Base-by-base conservation (phyloP, 1,284 basidiomycete genomes). In the Inonotus obliquus region DNA sequence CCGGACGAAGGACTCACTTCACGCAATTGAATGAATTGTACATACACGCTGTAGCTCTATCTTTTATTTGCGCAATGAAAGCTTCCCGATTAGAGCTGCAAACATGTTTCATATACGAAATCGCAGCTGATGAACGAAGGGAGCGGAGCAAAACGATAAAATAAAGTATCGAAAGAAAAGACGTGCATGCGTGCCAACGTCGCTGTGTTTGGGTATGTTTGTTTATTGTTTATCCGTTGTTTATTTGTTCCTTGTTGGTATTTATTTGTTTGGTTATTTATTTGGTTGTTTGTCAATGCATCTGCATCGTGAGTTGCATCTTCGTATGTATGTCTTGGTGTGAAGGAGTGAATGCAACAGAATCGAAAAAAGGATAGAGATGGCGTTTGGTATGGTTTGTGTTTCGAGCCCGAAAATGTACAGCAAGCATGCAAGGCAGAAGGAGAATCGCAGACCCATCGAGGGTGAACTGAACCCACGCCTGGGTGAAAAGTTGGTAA, bases 101-200 rank as follows among this genome's bases (percentile, higher is more conserved):
- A n/a, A n/a, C n/a, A n/a, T n/a, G n/a, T n/a, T n/a, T n/a, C n/a
- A n/a, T n/a, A n/a, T n/a, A n/a, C n/a, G 27, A 44, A 44, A 44
- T 14, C n/a, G 41, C 41, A n/a, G n/a, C 41, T 17, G 13, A 39
- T 13, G n/a, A 21, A n/a, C 7, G n/a, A 21, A n/a, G 2, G 41
- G 41, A 44, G 0, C 41, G 41, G 10, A 44, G n/a, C 17, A 21
- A 38, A 38, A 37, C 39, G n/a, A 10, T 11, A 4, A 32, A 32
- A 9, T 17, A 19, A 25, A 59, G 19, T 27, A 49, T 37, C 1
- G 11, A 39, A 19, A 45, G 13, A 13, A 48, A 48, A 32, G n/a
- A 23, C 10, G 13, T 59, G 29, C 47, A 35, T 45, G 58, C 49
- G 58, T 59, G 49, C 58, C 58, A 59, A 49, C 48, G 49, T 25